phyloP scores from a whole-genome alignment of 169 alveolate species.

The Cryptosporidium sp. region DNA sequence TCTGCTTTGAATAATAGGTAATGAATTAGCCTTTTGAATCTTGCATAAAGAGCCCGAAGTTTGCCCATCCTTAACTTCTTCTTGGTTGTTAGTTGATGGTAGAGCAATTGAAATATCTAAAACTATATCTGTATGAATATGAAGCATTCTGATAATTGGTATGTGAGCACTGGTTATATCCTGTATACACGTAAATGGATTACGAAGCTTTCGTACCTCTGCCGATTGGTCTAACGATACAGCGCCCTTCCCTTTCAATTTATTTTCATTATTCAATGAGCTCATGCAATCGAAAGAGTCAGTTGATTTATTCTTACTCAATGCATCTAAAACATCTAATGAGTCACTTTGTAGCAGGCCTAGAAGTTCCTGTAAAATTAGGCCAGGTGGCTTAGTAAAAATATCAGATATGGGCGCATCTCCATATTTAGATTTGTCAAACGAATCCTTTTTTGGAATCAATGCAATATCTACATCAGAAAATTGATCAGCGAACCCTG shows the following conservation, averaged over 20 bases:
- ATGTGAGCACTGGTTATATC: slow-evolving; percentile 75
- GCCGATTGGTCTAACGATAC: neutral
- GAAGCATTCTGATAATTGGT: slow-evolving; percentile 67
- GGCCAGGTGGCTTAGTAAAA: slow-evolving; percentile 44
- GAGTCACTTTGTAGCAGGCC: slow-evolving; percentile 28
- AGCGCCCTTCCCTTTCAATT: neutral
- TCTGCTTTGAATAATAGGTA: slow-evolving; percentile 61
- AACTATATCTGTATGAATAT: slow-evolving; percentile 60
- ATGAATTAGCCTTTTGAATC: slow-evolving; percentile 26
- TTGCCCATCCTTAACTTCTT: neutral
- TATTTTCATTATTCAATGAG: neutral
- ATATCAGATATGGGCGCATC: slow-evolving; percentile 52
- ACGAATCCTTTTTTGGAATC: slow-evolving; percentile 30
- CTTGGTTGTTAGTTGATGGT: slow-evolving; percentile 4
- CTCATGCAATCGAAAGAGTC: neutral
- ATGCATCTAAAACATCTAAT: neutral
- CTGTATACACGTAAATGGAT: slow-evolving; percentile 59
- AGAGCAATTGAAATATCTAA: slow-evolving; percentile 60
- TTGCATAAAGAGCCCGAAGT: neutral
- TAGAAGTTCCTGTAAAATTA: slow-evolving; percentile 57
- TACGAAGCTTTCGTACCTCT: neutral
- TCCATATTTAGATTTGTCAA: neutral
- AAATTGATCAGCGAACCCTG: slow-evolving; percentile 75
- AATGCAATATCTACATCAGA: slow-evolving; percentile 67
- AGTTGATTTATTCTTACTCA: neutral